Evolutionary conservation across 805 yeast species (phyloP).

Genomic region (Ogataea paradorogensis): DNA sequence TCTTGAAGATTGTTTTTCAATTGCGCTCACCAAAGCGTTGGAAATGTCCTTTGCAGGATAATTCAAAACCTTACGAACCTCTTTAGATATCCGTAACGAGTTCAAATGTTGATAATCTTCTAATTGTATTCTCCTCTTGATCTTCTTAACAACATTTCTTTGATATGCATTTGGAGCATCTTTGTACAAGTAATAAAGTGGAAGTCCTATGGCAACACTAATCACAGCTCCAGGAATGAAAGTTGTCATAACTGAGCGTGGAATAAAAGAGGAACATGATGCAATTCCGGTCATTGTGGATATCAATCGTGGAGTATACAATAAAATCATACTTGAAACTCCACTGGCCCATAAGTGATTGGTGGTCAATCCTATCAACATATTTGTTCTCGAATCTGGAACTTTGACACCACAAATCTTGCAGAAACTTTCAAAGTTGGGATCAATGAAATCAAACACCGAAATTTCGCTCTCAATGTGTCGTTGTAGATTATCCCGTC

Average conservation of each 20-base stretch:
- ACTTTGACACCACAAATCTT: slow-evolving; percentile 32
- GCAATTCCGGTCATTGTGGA: slow-evolving; percentile 31
- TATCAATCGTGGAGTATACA: slow-evolving; percentile 30
- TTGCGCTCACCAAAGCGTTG: slow-evolving; percentile 58
- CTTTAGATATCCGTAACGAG: slow-evolving; percentile 74
- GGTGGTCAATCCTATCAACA: slow-evolving; percentile 20
- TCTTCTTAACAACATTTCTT: slow-evolving; percentile 71
- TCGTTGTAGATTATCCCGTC: slow-evolving; percentile 58
- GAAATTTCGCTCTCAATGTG: slow-evolving; percentile 59
- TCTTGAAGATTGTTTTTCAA: slow-evolving; percentile 58
- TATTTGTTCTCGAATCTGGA: slow-evolving; percentile 37
- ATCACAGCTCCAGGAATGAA: slow-evolving; percentile 34
- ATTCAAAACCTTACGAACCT: slow-evolving; percentile 75
- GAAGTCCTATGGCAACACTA: slow-evolving; percentile 35
- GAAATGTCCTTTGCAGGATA: slow-evolving; percentile 83
- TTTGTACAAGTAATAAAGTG: slow-evolving; percentile 51
- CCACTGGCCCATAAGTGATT: slow-evolving; percentile 29
- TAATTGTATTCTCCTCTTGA: slow-evolving; percentile 57
- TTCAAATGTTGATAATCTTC: slow-evolving; percentile 78
- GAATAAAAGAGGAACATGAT: slow-evolving; percentile 30
- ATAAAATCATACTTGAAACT: slow-evolving; percentile 24
- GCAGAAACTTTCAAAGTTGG: slow-evolving; percentile 60
- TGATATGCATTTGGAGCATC: slow-evolving; percentile 92
- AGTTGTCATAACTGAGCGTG: slow-evolving; percentile 17
- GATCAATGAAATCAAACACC: slow-evolving; percentile 75